Percentiles rank a stretch among this genome's conserved stretches.
Evolutionary conservation across 768 basidiomycete species (phyloP).

Genomic region (Kwoniella sp.): DNA sequence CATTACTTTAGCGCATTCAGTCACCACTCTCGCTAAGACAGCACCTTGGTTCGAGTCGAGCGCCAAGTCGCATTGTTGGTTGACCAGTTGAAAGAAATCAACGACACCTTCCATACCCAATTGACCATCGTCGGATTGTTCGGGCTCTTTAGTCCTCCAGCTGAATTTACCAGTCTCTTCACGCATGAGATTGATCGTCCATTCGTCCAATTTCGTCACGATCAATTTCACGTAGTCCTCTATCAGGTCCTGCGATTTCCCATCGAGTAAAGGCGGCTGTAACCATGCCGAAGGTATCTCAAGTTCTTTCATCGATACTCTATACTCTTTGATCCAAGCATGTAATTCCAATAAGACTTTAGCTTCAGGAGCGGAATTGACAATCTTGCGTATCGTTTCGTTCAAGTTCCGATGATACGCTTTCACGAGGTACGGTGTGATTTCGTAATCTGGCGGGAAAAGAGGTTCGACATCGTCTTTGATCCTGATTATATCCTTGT

Average conservation of each 20-base stretch:
- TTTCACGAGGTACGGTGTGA: conserved; percentile 76
- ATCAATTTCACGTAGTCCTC: conserved; percentile 94
- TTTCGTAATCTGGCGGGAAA: conserved; percentile 90
- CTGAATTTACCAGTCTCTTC: conserved; percentile 84
- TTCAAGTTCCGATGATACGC: conserved; percentile 89
- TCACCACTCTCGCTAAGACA: conserved; percentile 85
- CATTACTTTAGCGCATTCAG: conserved; percentile 87
- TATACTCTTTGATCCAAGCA: conserved; percentile 95
- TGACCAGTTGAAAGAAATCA: conserved; percentile 97
- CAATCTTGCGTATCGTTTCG: conserved; percentile 68
- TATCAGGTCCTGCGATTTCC: conserved; percentile 88
- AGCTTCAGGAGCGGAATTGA: conserved; percentile 79
- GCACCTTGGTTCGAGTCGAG: conserved; percentile 94
- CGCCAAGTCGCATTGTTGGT: conserved; percentile 84
- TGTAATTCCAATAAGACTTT: conserved; percentile 79
- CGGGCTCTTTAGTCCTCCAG: conserved; percentile 79
- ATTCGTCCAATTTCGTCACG: conserved; percentile 92
- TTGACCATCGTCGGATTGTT: conserved; percentile 81
- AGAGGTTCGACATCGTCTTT: conserved; percentile 85
- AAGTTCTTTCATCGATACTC: conserved; percentile 91
- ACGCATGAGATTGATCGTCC: conserved; percentile 91
- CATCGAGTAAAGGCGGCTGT: conserved; percentile 87
- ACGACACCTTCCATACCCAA: conserved; percentile 91
- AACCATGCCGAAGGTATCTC: conserved; percentile 76
- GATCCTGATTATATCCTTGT: conserved; percentile 90